A percentile compares a stretch with the other conserved stretches of the same genome.
Evolutionary conservation across 2,329 filamentous ascomycete species (phyloP).

Genomic region (Alternaria dauci): DNA sequence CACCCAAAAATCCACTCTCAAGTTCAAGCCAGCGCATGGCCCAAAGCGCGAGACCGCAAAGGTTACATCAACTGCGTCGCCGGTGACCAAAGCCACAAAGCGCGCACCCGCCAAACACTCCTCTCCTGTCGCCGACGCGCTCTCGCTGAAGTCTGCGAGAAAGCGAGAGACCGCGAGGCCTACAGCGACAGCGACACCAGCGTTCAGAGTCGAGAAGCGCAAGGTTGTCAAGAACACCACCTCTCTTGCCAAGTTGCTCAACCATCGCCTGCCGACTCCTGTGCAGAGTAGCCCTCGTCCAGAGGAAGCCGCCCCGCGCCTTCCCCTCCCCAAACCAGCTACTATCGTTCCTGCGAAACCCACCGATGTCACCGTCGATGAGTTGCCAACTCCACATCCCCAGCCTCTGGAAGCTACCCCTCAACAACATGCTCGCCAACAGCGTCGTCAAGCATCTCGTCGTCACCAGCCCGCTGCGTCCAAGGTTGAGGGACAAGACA

Average conservation of each 20-base stretch:
- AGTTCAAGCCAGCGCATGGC: not conserved
- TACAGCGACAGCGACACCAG: not conserved
- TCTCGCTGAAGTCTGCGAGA: not conserved
- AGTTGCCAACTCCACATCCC: not conserved
- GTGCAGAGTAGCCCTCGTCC: not conserved
- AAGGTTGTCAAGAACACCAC: not conserved
- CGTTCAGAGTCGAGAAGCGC: not conserved
- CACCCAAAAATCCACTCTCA: not conserved
- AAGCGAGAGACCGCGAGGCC: not conserved
- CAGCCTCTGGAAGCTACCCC: not conserved
- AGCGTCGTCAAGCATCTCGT: not conserved
- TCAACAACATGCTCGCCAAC: no score
- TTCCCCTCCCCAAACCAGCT: not conserved
- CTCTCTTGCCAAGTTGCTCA: not conserved
- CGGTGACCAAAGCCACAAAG: not conserved
- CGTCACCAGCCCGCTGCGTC: not conserved
- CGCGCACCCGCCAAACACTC: not conserved
- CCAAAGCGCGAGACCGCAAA: not conserved
- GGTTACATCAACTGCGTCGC: not conserved
- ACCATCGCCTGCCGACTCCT: not conserved
- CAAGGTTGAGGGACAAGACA: not conserved
- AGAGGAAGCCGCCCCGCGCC: not conserved
- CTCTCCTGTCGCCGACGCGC: not conserved
- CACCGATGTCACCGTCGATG: not conserved
- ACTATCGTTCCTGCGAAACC: not conserved